Evolutionary conservation across 805 yeast species (phyloP), one percentile per base, ranked within the genome.

Genomic region (Saccharomycopsis amapae): DNA sequence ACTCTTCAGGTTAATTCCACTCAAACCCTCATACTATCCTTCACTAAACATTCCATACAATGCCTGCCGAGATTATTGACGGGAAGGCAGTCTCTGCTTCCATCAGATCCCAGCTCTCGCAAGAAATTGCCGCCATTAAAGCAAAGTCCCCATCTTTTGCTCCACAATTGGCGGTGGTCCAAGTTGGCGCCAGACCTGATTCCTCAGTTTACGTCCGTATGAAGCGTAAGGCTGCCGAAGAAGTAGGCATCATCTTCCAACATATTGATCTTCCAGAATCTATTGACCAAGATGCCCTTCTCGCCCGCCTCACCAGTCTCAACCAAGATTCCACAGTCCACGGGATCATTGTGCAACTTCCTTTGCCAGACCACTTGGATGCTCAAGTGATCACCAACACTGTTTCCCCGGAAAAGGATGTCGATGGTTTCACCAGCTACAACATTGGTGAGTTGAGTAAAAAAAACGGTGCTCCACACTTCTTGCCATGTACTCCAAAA

Each of bases 401-500:
- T 32, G 90, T 85, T 19, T 61, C 68, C 26, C 75, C 78, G 32
- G 69, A 70, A 42, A 85, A 85, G 59, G 95, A 85, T 57, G 90
- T 85, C 32, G 95, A 85, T 62, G 95, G 95, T 1, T 83, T 85
- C 57, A 85, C 85, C 45, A 80, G 85, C 47, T 76, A 62, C 66
- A 85, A 85, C 60, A 79, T 81, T 34, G 93, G 93, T 47, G 89
- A 83, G 58, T 68, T 85, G 54, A 71, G 82, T 53, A 84, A 84
- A 59, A 79, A 74, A 60, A 81, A 79, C 50, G 93, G 90, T 35
- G 58, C 68, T 19, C 93, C 94, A 32, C 61, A 62, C 47, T 85
- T 79, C 62, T 67, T 81, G 57, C 94, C 95, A 33, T 85, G 94
- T 62, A 85, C 95, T 18, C 95, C 95, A 43, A 74, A 81, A 62